These are phyloP conservation scores for Clavulina sp. DNA, from an alignment of 768 basidiomycete species.

Conservation along the genomic window DNA sequence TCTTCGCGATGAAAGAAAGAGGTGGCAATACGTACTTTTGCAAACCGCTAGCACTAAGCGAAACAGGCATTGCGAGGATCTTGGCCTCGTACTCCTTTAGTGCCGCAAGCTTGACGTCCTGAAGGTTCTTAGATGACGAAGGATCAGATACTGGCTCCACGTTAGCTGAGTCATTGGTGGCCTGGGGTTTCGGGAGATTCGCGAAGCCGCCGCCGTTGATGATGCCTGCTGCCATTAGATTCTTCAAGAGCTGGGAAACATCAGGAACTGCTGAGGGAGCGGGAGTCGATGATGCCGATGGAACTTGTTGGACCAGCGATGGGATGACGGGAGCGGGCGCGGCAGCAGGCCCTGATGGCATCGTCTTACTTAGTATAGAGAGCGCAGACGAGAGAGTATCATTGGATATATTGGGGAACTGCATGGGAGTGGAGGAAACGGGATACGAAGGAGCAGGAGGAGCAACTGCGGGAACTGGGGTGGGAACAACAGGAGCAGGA, in stretches of 20 bases:
- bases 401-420: not conserved
- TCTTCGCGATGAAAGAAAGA: not conserved
- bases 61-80: slow-evolving; percentile 42
- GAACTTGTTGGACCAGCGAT: slow-evolving; percentile 14
- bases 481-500: not conserved
- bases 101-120: slow-evolving; percentile 30
- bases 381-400: not conserved
- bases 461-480: slow-evolving; percentile 2
- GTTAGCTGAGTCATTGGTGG: not conserved
- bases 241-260: slow-evolving; percentile 21
- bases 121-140: slow-evolving; percentile 2
- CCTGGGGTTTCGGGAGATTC: not conserved
- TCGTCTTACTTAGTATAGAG: too few species aligned
- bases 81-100: slow-evolving; percentile 40
- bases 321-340: slow-evolving; percentile 3
- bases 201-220: slow-evolving; percentile 25
- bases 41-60: slow-evolving; percentile 51
- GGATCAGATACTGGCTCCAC: slow-evolving; percentile 4
- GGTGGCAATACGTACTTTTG: slow-evolving; percentile 33
- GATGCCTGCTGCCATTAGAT: slow-evolving; percentile 64
- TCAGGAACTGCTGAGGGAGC: slow-evolving; percentile 17
- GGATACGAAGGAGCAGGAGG: slow-evolving; percentile 4
- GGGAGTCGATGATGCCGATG: slow-evolving; percentile 17
- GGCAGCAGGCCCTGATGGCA: not conserved
- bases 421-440: not conserved